Evolutionary conservation across 2,329 filamentous ascomycete species (phyloP).

Genomic region (Ophiostoma pallidulum): DNA sequence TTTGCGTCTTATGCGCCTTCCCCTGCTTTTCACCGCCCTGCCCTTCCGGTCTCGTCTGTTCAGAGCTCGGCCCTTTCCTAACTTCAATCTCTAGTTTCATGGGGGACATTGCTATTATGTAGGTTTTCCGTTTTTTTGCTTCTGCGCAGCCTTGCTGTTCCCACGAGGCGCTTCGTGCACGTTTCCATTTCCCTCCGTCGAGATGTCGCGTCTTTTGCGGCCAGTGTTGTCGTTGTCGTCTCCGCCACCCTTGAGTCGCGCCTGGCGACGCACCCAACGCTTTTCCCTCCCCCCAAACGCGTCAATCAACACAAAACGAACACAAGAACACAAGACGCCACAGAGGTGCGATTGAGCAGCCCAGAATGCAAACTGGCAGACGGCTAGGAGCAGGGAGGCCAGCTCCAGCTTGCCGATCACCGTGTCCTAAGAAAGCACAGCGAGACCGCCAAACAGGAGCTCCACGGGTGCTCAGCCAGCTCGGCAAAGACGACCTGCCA

Average conservation of each 20-base stretch:
- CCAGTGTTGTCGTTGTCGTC: background rate
- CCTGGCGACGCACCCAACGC: background rate
- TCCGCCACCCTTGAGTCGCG: background rate
- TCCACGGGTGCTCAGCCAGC: no score
- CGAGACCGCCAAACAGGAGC: no score
- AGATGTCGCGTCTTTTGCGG: background rate
- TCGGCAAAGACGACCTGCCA: no score
- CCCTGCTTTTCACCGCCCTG: no score
- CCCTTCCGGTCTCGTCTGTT: no score
- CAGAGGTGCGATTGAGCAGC: background rate
- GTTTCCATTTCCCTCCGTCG: background rate
- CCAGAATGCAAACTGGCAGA: no score
- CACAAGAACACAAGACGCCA: background rate
- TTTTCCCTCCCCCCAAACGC: background rate
- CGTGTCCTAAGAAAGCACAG: no score
- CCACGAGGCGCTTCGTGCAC: background rate
- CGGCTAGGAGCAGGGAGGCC: no score
- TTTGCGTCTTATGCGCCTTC: background rate
- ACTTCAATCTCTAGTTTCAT: background rate
- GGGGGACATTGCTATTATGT: conserved; percentile 1
- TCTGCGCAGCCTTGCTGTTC: background rate
- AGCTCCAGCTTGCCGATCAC: no score
- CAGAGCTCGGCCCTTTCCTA: background rate
- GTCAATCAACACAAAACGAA: background rate
- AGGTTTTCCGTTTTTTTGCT: background rate